Evolutionary conservation across 2,329 filamentous ascomycete genomes (phyloP), one percentile per base, ranked within the genome.

Genomic region (Trichoderma polysporum): DNA sequence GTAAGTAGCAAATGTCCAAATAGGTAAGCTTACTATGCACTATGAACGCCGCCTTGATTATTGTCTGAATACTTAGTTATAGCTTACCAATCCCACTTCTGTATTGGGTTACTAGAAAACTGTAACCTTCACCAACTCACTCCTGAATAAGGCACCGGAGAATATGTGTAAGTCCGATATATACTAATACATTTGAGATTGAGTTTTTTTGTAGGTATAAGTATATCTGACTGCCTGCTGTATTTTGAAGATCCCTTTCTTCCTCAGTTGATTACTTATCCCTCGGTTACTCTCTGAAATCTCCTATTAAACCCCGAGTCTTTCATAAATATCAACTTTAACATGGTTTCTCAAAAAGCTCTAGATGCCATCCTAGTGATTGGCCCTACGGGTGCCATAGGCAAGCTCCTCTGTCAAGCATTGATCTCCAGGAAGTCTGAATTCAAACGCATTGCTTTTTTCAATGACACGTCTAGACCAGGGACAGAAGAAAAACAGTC

Each of bases 401-500:
- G 59, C 9, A 62, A 62, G 2, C 13, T 4, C 35, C 45, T 62
- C 22, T 62, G 59, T 25, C 31, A 52, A 13, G 35, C 33, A 8
- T 25, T 62, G 7, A 62, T 62, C 4, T 35, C 45, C 2, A 31
- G 45, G 22, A 62, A 62, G 6, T 37, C 59, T 5, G 59, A 62
- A 8, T 62, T 62, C 33, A 52, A 62, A 29, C 59, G 59, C 8
- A 52, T 62, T 35, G 59, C 59, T 5, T 62, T 62, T 33, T 62
- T 62, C 45, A 41, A 62, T 22, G 59, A 62, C 25, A 35, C 41
- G 22, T 62, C 59, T 15, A 52, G 45, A 17, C 59, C 59, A n/a
- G 45, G 29, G 25, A 62, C 59, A 0, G 59, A 62, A 31, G 59
- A 62, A 10, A 62, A 62, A 19, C 31, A n/a, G 25, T 10, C 29